Evolutionary conservation across 2,329 filamentous ascomycete genomes (phyloP).

Genomic region (Colletotrichum endophyticum): DNA sequence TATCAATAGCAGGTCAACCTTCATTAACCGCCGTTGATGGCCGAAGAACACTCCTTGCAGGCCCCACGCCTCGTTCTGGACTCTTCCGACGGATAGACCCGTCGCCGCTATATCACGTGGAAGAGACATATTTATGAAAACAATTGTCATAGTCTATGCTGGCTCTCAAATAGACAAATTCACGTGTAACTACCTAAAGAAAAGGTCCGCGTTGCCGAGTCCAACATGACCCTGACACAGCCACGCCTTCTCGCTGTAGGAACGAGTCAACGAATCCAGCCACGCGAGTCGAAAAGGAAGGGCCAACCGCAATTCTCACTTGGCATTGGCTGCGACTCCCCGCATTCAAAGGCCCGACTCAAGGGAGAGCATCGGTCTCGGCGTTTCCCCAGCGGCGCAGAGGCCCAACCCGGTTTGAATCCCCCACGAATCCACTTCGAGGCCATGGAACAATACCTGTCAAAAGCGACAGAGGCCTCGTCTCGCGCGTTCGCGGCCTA

Average conservation of each 20-base stretch:
- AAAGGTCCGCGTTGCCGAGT: not conserved
- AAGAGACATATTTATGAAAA: too few relatives aligned
- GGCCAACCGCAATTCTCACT: not conserved
- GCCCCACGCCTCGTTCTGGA: not conserved
- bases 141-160: not conserved
- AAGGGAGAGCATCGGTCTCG: not conserved
- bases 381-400: not conserved
- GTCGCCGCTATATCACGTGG: not conserved
- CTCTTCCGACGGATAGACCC: not conserved
- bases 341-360: not conserved
- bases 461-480: not conserved
- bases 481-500: not conserved
- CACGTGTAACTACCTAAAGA: too few relatives aligned
- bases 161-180: not conserved
- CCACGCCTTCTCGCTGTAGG: accelerated
- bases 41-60: too few relatives aligned
- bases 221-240: not conserved
- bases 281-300: accelerated
- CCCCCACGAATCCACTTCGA: not conserved
- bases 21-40: too few relatives aligned
- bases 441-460: not conserved
- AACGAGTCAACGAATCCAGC: not conserved
- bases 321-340: not conserved
- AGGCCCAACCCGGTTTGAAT: not conserved
- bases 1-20: too few relatives aligned